These are phyloP conservation scores for Pezicula rhizophila DNA, from an alignment of 2,329 filamentous ascomycete species.

Conservation along the genomic window DNA sequence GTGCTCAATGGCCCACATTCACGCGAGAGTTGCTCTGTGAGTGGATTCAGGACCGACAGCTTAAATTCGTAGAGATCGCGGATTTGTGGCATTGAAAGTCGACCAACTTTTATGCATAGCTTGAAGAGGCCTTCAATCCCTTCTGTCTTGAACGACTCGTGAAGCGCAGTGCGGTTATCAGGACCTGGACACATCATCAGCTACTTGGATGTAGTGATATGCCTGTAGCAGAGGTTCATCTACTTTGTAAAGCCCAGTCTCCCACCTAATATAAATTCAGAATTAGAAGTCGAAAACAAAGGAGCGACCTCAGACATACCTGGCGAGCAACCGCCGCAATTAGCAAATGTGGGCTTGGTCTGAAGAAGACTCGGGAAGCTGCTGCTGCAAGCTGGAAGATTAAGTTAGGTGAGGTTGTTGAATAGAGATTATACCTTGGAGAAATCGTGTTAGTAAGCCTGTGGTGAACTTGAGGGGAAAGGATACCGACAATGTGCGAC, in stretches of 20 bases:
- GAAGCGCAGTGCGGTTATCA: conserved; percentile 19
- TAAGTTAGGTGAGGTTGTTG: conserved; percentile 16
- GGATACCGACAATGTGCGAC: conserved; percentile 19
- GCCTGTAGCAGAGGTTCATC: background rate
- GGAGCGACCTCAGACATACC: background rate
- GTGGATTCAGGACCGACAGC: background rate
- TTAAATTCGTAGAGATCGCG: conserved; percentile 12
- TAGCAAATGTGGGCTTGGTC: conserved; percentile 31
- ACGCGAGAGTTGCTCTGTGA: background rate
- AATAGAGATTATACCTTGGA: conserved; percentile 7
- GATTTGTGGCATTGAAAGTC: conserved; percentile 28
- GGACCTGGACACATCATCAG: conserved; percentile 3
- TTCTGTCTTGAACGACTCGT: conserved; percentile 12
- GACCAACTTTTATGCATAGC: conserved; percentile 23
- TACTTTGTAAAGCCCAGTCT: conserved; percentile 26
- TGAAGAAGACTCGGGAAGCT: conserved; percentile 29
- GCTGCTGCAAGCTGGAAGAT: conserved; percentile 29
- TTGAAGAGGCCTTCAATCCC: conserved; percentile 28
- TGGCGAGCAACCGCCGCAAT: conserved; percentile 27
- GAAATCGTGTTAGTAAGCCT: background rate
- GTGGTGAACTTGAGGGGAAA: background rate
- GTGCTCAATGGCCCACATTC: background rate
- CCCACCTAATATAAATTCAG: conserved; percentile 7
- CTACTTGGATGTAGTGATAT: background rate
- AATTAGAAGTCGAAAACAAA: too few relatives aligned